Percentiles rank a stretch among this genome's conserved stretches.
These are phyloP conservation scores for Ascodesmis nigricans DNA, from an alignment of 495 filamentous ascomycete genomes.

Conservation along the genomic window DNA sequence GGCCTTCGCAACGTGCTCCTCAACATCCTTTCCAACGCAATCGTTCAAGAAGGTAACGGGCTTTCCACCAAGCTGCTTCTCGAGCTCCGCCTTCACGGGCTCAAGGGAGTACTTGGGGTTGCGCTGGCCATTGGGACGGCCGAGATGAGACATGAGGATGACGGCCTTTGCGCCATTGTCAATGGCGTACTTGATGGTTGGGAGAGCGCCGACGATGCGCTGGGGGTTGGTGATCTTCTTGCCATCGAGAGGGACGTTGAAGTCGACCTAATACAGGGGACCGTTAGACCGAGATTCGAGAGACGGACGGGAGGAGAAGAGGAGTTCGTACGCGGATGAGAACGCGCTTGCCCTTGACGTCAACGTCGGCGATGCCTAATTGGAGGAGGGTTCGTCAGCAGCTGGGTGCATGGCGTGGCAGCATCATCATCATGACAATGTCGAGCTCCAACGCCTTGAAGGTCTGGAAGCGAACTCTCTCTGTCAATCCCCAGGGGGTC, in stretches of 20 bases:
- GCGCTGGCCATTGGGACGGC: constrained; percentile 73
- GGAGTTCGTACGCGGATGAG: constrained; percentile 62
- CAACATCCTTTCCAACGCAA: constrained; percentile 70
- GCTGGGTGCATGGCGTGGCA: too few relatives aligned
- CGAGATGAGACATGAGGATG: constrained; percentile 95
- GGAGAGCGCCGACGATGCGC: constrained; percentile 89
- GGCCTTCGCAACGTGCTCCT: constrained; percentile 72
- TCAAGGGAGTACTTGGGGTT: constrained; percentile 86
- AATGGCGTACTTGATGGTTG: constrained; percentile 94
- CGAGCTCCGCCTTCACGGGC: constrained; percentile 75
- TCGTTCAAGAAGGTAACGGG: constrained; percentile 72
- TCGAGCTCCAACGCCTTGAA: neutral
- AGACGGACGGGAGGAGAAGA: constrained; percentile 1
- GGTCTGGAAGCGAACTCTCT: neutral
- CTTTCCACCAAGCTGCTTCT: constrained; percentile 64
- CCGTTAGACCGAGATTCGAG: neutral
- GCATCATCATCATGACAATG: too few relatives aligned
- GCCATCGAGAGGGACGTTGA: constrained; percentile 91
- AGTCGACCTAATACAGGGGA: constrained; percentile 53
- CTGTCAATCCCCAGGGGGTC: constrained; percentile 1
- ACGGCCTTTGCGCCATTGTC: constrained; percentile 88
- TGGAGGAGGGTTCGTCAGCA: neutral
- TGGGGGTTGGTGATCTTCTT: constrained; percentile 93
- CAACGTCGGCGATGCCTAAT: constrained; percentile 66
- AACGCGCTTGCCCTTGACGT: constrained; percentile 94